A percentile compares a stretch with the other conserved stretches of the same genome.
Conservation (phyloP, 148 eudicot genomes). For the Rhododendron griersonianum region DNA sequence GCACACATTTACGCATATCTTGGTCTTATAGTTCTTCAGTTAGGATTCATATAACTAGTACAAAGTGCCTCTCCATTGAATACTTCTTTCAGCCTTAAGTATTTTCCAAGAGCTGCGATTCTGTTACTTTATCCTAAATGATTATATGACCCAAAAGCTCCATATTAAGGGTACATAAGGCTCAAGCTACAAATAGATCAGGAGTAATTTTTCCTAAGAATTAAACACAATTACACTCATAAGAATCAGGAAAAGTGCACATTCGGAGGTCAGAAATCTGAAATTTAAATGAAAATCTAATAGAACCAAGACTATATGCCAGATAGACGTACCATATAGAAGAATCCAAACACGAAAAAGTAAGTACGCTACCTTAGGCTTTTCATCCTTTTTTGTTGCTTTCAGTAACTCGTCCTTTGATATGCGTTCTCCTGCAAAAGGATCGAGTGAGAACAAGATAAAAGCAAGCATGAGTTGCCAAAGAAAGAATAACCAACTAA, state of each 20-base stretch:
- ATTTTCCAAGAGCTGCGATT: background rate
- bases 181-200: background rate
- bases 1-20: background rate
- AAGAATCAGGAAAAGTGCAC: background rate
- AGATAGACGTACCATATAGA: background rate
- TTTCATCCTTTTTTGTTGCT: conserved; percentile 65
- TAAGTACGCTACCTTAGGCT: conserved; percentile 75
- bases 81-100: background rate
- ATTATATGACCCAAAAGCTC: background rate
- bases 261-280: background rate
- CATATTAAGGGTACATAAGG: background rate
- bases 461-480: background rate
- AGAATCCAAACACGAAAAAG: background rate
- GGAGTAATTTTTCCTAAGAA: background rate
- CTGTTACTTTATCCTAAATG: background rate
- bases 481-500: background rate
- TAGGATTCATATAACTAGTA: background rate
- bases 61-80: background rate
- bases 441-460: conserved; percentile 4
- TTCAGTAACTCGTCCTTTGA: conserved; percentile 70
- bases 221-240: background rate
- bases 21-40: background rate
- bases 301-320: background rate
- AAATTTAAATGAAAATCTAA: background rate
- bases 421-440: conserved; percentile 63